Evolutionary conservation across 1,284 basidiomycete genomes (phyloP).

Genomic region (Exobasidium cylindrosporum): DNA sequence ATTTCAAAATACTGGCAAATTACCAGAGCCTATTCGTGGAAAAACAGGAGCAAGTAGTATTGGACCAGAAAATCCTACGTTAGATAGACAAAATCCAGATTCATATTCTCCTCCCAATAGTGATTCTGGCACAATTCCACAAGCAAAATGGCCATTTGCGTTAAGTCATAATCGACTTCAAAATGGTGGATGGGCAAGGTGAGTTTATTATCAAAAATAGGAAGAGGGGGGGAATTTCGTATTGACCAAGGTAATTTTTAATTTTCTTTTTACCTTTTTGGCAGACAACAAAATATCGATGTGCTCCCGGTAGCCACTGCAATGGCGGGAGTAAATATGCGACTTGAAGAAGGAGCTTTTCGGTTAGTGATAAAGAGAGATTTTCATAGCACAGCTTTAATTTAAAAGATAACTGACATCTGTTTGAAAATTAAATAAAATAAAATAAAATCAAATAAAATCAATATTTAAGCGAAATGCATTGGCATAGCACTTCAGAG

Average conservation of each 20-base stretch:
- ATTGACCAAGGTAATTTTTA: background rate
- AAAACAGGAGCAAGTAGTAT: constrained; percentile 16
- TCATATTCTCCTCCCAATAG: constrained; percentile 67
- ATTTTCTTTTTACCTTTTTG: too few species aligned
- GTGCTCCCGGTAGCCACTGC: constrained; percentile 21
- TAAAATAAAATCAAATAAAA: too few species aligned
- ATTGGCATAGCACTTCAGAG: constrained; percentile 63
- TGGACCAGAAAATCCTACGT: constrained; percentile 13
- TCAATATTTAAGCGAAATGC: constrained; percentile 67
- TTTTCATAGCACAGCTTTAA: background rate
- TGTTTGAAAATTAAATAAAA: background rate
- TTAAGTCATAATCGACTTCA: constrained; percentile 69
- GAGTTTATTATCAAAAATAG: background rate
- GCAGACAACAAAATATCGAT: constrained; percentile 65
- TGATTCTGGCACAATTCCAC: constrained; percentile 65
- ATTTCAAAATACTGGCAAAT: constrained; percentile 10
- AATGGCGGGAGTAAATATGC: constrained; percentile 60
- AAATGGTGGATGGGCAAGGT: constrained; percentile 67
- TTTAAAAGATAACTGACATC: background rate
- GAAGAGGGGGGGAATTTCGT: background rate
- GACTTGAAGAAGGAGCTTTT: constrained; percentile 66
- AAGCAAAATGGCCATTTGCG: constrained; percentile 71
- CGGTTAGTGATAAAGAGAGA: background rate
- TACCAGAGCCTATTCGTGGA: constrained; percentile 19
- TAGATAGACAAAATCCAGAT: constrained; percentile 53